Conservation (phyloP, 192 early-diverging fungal genomes). For the Entophlyctis luteolus region DNA sequence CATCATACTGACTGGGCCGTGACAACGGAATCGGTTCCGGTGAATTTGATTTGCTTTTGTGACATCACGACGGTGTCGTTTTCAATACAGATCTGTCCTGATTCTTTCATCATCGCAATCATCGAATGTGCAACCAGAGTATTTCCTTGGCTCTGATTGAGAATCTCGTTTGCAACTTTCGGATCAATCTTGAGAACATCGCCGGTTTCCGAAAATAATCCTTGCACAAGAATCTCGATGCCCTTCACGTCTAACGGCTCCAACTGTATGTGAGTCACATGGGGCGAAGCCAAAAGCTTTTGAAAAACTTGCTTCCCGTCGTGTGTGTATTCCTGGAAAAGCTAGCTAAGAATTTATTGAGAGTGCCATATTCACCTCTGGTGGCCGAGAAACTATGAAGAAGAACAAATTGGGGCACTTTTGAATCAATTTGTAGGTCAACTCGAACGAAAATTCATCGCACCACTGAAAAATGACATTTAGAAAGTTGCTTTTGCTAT, state of each 20-base stretch:
- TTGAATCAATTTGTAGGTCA: not conserved
- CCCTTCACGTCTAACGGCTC: not conserved
- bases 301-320: not conserved
- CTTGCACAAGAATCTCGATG: not conserved
- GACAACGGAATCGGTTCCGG: not conserved
- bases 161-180: slow-evolving; percentile 11
- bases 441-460: slow-evolving; percentile 2
- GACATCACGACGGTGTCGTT: not conserved
- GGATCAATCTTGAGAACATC: not conserved
- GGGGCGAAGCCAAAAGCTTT: not conserved
- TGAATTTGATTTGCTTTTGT: not conserved
- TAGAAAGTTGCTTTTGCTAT: not conserved
- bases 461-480: not conserved
- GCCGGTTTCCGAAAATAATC: not conserved
- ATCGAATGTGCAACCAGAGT: not conserved
- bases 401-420: slow-evolving; percentile 5
- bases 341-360: not conserved
- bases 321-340: not conserved
- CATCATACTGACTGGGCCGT: not conserved
- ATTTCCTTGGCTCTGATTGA: slow-evolving; percentile 11
- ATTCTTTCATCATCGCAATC: not conserved
- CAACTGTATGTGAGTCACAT: not conserved
- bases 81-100: not conserved
- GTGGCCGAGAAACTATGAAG: not conserved
- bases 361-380: not conserved